phyloP scores from a whole-genome alignment of 148 eudicot species.

The Silene conica region DNA sequence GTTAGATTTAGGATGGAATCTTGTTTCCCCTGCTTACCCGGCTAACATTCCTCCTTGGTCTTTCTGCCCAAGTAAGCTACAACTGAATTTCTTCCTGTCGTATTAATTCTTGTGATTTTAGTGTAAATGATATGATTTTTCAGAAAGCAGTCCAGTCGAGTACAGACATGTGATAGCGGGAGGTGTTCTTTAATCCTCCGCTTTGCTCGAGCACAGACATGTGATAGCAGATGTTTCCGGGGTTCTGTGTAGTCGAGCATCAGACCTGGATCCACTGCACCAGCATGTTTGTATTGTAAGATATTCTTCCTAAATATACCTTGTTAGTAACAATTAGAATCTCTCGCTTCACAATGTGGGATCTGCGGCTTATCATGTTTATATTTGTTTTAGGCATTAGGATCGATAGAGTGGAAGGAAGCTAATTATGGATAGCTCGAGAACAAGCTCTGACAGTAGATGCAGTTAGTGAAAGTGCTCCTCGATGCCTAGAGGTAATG shows the following conservation, averaged over 20 bases:
- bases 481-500: slow-evolving; percentile 86
- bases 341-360: background rate
- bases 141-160: slow-evolving; percentile 89
- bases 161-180: too few relatives aligned
- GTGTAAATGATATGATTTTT: slow-evolving; percentile 1
- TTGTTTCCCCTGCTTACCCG: too few relatives aligned
- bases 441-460: slow-evolving; percentile 66
- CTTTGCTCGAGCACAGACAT: slow-evolving; percentile 67
- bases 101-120: too few relatives aligned
- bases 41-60: too few relatives aligned
- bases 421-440: slow-evolving; percentile 73
- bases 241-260: slow-evolving; percentile 63
- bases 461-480: slow-evolving; percentile 75
- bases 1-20: too few relatives aligned
- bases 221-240: slow-evolving; percentile 72
- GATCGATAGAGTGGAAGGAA: slow-evolving; percentile 99
- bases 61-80: too few relatives aligned
- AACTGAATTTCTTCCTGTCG: too few relatives aligned
- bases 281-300: slow-evolving; percentile 97
- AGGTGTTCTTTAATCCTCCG: slow-evolving; percentile 91
- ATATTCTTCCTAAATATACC: background rate
- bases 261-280: slow-evolving; percentile 79
- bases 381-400: slow-evolving; percentile 71
- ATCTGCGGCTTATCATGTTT: too few relatives aligned
- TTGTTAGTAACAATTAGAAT: background rate